Evolutionary conservation across 1,284 basidiomycete genomes (phyloP).

Genomic region (Trametes versicolor): DNA sequence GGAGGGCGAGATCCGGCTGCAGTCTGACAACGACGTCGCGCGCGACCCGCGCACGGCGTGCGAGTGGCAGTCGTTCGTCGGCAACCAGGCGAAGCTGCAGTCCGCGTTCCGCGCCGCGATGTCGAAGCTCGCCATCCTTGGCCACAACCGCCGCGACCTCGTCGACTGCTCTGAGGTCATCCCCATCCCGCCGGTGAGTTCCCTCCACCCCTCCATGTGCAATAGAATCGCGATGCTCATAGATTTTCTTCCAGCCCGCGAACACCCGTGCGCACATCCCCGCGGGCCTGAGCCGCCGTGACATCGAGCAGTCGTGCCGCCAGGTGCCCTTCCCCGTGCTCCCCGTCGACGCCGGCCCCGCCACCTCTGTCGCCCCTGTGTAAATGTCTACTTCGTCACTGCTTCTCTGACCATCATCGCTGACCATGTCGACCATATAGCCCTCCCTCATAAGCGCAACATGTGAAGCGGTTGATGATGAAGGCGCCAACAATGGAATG

Average conservation of each 20-base stretch:
- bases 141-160: constrained; percentile 38
- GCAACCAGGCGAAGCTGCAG: constrained; percentile 43
- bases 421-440: background rate
- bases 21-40: constrained; percentile 40
- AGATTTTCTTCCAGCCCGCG: background rate
- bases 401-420: background rate
- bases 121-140: constrained; percentile 44
- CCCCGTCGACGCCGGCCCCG: constrained; percentile 31
- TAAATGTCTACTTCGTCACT: constrained; percentile 9
- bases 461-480: background rate
- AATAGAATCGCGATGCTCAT: background rate
- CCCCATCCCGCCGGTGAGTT: constrained; percentile 22
- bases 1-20: constrained; percentile 40
- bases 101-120: constrained; percentile 42
- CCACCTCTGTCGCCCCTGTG: constrained; percentile 30
- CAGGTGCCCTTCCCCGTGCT: constrained; percentile 31
- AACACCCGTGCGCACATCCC: constrained; percentile 25
- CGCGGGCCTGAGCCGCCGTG: constrained; percentile 27
- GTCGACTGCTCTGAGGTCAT: constrained; percentile 40
- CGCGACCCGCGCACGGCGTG: constrained; percentile 41
- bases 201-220: no score
- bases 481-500: background rate
- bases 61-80: constrained; percentile 40
- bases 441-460: constrained; percentile 19
- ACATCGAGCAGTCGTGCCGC: constrained; percentile 34